Evolutionary conservation across 352 stramenopile species (phyloP).

Genomic region (Phytopythium montanum): DNA sequence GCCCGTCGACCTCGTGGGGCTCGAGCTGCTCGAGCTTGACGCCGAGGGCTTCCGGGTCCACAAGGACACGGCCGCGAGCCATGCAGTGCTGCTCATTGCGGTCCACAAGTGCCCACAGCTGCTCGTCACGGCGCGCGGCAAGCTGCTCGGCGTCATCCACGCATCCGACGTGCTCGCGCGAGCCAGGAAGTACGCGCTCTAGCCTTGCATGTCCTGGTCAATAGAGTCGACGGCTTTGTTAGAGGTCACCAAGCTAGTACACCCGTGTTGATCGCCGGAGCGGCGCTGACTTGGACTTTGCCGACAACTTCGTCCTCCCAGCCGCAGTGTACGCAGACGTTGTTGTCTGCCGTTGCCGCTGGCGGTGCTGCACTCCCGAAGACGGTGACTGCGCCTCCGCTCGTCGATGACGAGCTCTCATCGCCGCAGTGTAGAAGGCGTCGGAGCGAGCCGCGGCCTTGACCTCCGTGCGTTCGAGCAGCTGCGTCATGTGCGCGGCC

Average conservation of each 20-base stretch:
- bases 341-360: not conserved
- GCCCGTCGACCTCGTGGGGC: conserved; percentile 50
- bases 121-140: conserved; percentile 69
- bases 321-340: not conserved
- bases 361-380: too few species aligned
- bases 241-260: not conserved
- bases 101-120: conserved; percentile 74
- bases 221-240: not conserved
- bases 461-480: conserved; percentile 38
- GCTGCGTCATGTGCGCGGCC: conserved; percentile 29
- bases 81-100: conserved; percentile 76
- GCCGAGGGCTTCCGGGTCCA: conserved; percentile 66
- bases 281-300: not conserved
- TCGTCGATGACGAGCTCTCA: conserved; percentile 46
- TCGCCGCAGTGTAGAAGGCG: conserved; percentile 64
- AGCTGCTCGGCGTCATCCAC: conserved; percentile 69
- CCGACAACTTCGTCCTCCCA: not conserved
- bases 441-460: conserved; percentile 30
- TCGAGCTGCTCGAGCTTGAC: conserved; percentile 62
- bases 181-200: conserved; percentile 55
- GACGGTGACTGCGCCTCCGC: not conserved
- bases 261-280: conserved; percentile 1
- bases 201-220: conserved; percentile 5
- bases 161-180: conserved; percentile 61
- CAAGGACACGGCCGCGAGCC: conserved; percentile 58